Evolutionary conservation across 2,329 filamentous ascomycete genomes (phyloP), one percentile per base, ranked within the genome.

Genomic region (Colletotrichum incanum): DNA sequence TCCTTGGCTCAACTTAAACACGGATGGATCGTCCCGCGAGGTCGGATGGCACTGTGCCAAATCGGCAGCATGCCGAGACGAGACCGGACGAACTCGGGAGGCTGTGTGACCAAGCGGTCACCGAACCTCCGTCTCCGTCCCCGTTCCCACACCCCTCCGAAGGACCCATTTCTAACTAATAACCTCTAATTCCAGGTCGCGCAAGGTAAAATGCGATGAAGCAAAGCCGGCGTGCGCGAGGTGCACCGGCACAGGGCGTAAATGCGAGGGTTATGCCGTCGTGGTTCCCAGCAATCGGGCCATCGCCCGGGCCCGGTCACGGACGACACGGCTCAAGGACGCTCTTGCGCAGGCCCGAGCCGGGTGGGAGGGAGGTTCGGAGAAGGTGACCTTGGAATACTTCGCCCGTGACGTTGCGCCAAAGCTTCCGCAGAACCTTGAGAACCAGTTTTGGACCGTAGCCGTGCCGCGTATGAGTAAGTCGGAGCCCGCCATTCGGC

Each of bases 171-270:
- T 16, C 14, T 26, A 18, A 23, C 41, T 65, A 28, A 41, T 37
- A 23, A 11, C 26, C 52, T 59, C 23, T 39, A 5, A 12, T 16
- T 12, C 1, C 66, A 89, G 87, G 78, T 84, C 87, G 55, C 86
- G 88, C 65, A 87, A 87, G 68, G 84, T 90, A 47, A 90, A 90
- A 77, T 90, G 88, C 77, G 88, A 89, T 72, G 88, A 90, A 78
- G 80, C 79, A 18, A 88, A 87, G 69, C 88, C 88, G 1, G 80
- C 78, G 49, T 91, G 89, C 75, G 78, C 84, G 41, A 84, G 86
- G 67, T 90, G 89, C 76, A 84, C 84, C 37, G 86, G 84, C 71
- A 89, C 88, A 3, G 87, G 88, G 16, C 84, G 88, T 64, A 85
- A 83, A 74, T 90, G 88, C 76, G 88, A 90, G 75, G 89, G 89